Evolutionary conservation across 768 basidiomycete genomes (phyloP).

Genomic region (Fibroporia radiculosa): DNA sequence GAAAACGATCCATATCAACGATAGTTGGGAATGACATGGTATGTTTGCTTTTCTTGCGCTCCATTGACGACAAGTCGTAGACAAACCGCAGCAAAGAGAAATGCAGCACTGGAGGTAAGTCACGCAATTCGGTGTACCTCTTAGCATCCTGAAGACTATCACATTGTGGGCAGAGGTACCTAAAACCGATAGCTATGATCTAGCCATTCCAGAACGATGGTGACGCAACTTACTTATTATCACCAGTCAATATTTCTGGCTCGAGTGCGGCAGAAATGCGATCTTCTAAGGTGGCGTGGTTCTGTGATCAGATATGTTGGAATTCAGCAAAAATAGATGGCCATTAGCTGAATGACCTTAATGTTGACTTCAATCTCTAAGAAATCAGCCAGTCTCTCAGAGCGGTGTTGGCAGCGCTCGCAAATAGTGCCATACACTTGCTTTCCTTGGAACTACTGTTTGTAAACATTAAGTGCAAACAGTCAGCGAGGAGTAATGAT

Average conservation of each 20-base stretch:
- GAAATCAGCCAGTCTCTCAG: constrained; percentile 66
- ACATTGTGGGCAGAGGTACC: constrained; percentile 79
- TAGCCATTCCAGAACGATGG: neutral
- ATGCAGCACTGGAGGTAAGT: constrained; percentile 83
- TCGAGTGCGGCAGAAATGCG: constrained; percentile 57
- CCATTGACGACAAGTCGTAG: constrained; percentile 70
- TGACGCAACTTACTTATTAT: constrained; percentile 58
- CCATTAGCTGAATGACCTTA: constrained; percentile 37
- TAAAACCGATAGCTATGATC: constrained; percentile 19
- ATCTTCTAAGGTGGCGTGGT: constrained; percentile 66
- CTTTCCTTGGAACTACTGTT: constrained; percentile 75
- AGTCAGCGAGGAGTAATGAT: constrained; percentile 2
- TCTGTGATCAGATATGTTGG: constrained; percentile 32
- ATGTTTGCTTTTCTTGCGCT: constrained; percentile 84
- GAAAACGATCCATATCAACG: constrained; percentile 66
- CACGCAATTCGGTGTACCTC: constrained; percentile 60
- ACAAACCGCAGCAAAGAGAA: constrained; percentile 92
- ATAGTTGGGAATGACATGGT: constrained; percentile 66
- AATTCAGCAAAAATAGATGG: neutral
- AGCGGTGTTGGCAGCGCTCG: constrained; percentile 54
- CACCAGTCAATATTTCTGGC: constrained; percentile 68
- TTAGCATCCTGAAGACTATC: constrained; percentile 68
- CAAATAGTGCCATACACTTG: constrained; percentile 79
- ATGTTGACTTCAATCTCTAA: constrained; percentile 86
- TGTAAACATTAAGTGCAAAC: neutral